Evolutionary conservation across 1,284 basidiomycete species (phyloP).

Genomic region (Taiwanofungus camphoratus): DNA sequence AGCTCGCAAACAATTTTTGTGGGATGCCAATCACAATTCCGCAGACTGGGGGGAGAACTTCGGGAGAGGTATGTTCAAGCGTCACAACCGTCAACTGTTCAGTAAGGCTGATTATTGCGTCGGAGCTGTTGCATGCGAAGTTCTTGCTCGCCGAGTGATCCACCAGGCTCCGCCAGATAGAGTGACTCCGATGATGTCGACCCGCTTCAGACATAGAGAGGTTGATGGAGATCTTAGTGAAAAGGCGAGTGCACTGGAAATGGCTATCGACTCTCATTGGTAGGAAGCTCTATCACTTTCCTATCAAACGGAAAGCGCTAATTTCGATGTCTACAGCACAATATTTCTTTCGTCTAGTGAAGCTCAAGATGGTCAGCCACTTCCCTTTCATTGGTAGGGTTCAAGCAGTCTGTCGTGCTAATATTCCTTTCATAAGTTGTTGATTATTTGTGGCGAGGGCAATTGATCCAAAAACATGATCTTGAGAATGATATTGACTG

Average conservation of each 20-base stretch:
- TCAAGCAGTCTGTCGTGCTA: not conserved
- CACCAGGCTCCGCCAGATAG: conserved; percentile 62
- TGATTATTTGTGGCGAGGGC: conserved; percentile 74
- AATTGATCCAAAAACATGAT: conserved; percentile 73
- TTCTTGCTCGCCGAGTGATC: conserved; percentile 78
- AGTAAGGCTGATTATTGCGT: too few species aligned
- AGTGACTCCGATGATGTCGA: conserved; percentile 68
- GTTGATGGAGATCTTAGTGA: conserved; percentile 74
- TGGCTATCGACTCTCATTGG: conserved; percentile 83
- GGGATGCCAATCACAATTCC: conserved; percentile 65
- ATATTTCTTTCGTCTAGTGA: conserved; percentile 88
- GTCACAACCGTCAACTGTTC: too few species aligned
- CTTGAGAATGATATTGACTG: conserved; percentile 67
- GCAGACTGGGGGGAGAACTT: conserved; percentile 85
- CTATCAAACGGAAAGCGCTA: conserved; percentile 8
- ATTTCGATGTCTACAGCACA: conserved; percentile 43
- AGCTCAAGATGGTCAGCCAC: conserved; percentile 73
- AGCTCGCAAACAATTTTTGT: conserved; percentile 73
- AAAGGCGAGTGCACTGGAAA: conserved; percentile 71
- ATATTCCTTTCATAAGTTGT: conserved; percentile 42
- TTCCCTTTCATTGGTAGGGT: conserved; percentile 1
- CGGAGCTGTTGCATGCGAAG: conserved; percentile 81
- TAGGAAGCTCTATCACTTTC: conserved; percentile 26
- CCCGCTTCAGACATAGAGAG: conserved; percentile 69
- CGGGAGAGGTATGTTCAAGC: conserved; percentile 67